Evolutionary conservation across 2,329 filamentous ascomycete genomes (phyloP).

Genomic region (Trichoderma cornu-damae): DNA sequence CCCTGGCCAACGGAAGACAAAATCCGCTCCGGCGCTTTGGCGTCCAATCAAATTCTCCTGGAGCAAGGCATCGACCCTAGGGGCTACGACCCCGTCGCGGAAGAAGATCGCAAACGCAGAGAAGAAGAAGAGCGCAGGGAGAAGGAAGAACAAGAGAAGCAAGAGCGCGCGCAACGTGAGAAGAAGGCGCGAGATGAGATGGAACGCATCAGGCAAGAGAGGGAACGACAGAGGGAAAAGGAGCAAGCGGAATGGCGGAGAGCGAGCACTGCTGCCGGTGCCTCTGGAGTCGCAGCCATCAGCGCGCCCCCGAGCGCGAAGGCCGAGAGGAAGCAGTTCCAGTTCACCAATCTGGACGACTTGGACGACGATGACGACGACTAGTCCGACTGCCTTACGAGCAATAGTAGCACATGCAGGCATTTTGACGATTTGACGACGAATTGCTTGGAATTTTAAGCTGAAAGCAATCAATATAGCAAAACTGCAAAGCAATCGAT

Average conservation of each 20-base stretch:
- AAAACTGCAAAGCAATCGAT: too few relatives aligned
- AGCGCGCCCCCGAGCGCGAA: constrained; percentile 27
- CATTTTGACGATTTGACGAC: not conserved
- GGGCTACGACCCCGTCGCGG: constrained; percentile 53
- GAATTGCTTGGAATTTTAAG: not conserved
- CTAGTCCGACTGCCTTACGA: constrained; percentile 16
- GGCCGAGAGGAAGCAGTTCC: constrained; percentile 49
- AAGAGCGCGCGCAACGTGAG: constrained; percentile 44
- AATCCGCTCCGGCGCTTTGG: constrained; percentile 64
- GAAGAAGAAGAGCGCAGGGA: constrained; percentile 47
- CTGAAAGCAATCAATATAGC: too few relatives aligned
- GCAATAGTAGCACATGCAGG: not conserved
- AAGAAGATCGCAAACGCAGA: constrained; percentile 46
- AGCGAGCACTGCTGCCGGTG: constrained; percentile 32
- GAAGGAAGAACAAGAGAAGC: constrained; percentile 43
- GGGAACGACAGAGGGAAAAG: constrained; percentile 40
- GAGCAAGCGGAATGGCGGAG: constrained; percentile 40
- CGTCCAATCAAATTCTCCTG: constrained; percentile 55
- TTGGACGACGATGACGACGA: constrained; percentile 45
- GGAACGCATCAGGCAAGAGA: constrained; percentile 38
- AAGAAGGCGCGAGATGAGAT: constrained; percentile 37
- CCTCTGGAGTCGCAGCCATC: constrained; percentile 24
- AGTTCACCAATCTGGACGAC: constrained; percentile 51
- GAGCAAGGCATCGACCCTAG: constrained; percentile 59
- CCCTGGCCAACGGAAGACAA: constrained; percentile 72